These are phyloP conservation scores for Epithemia pelagica DNA, from an alignment of 108 stramenopile genomes.

Conservation along the genomic window DNA sequence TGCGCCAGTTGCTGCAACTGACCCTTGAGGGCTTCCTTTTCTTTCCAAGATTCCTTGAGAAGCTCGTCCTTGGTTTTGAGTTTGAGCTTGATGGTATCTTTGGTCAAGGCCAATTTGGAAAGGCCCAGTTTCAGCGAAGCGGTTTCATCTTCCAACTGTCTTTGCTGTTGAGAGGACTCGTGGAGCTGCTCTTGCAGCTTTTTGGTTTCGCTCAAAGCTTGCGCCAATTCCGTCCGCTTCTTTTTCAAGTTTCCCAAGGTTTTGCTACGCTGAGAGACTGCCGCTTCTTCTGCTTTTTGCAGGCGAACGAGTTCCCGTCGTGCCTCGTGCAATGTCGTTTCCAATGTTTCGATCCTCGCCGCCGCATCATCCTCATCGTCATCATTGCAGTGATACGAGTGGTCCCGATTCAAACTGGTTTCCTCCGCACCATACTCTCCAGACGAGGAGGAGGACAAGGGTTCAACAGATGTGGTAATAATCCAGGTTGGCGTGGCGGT, in stretches of 20 bases:
- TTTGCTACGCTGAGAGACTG: neutral
- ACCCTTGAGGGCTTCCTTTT: constrained; percentile 6
- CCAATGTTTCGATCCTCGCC: neutral
- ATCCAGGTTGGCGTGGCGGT: neutral
- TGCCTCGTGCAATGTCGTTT: neutral
- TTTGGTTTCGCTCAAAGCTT: neutral
- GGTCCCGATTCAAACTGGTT: no score
- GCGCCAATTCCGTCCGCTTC: neutral
- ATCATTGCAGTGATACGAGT: no score
- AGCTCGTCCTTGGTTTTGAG: constrained; percentile 10
- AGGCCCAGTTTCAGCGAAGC: constrained; percentile 7
- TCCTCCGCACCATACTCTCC: no score
- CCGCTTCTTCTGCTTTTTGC: neutral
- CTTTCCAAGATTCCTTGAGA: neutral
- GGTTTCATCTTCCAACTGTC: neutral
- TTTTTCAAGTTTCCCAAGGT: constrained; percentile 2
- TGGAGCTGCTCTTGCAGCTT: neutral
- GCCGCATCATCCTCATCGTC: no score
- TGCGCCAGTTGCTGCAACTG: constrained; percentile 1
- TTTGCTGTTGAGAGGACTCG: neutral
- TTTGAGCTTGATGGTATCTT: constrained; percentile 6
- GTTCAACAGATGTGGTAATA: no score
- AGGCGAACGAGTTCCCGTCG: neutral
- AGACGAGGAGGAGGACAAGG: no score
- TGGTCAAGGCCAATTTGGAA: neutral